Evolutionary conservation across 768 basidiomycete species (phyloP).

Genomic region (Panellus pusillus): DNA sequence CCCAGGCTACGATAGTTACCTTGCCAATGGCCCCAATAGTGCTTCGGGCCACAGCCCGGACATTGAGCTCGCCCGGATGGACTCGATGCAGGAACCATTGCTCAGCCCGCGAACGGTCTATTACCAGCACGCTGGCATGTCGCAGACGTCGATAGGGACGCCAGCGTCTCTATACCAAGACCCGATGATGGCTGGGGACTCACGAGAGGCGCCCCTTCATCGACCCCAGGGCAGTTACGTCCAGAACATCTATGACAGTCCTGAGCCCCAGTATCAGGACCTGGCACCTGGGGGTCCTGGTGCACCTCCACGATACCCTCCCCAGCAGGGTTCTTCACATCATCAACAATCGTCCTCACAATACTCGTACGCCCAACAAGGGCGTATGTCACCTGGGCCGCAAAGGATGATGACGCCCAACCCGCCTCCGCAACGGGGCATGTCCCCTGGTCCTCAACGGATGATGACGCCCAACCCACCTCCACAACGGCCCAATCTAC

Average conservation of each 20-base stretch:
- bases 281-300: no score
- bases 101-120: conserved; percentile 39
- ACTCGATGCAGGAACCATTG: conserved; percentile 63
- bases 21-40: conserved; percentile 44
- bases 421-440: no score
- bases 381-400: conserved; percentile 8
- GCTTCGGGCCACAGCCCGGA: conserved; percentile 27
- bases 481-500: not conserved
- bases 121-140: conserved; percentile 30
- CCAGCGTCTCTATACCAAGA: conserved; percentile 45
- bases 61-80: conserved; percentile 58
- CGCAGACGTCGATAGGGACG: conserved; percentile 37
- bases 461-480: conserved; percentile 3
- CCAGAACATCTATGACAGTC: conserved; percentile 27
- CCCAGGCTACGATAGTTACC: conserved; percentile 59
- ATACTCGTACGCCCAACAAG: conserved; percentile 4
- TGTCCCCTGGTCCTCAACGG: conserved; percentile 1
- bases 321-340: conserved; percentile 5
- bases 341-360: conserved; percentile 22
- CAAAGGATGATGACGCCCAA: conserved; percentile 17
- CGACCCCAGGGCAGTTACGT: conserved; percentile 46
- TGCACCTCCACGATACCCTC: conserved; percentile 12
- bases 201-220: conserved; percentile 63
- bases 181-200: conserved; percentile 34
- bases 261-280: not conserved